These are phyloP conservation scores for Ogataea paraovalis DNA, from an alignment of 805 yeast species.

Conservation along the genomic window DNA sequence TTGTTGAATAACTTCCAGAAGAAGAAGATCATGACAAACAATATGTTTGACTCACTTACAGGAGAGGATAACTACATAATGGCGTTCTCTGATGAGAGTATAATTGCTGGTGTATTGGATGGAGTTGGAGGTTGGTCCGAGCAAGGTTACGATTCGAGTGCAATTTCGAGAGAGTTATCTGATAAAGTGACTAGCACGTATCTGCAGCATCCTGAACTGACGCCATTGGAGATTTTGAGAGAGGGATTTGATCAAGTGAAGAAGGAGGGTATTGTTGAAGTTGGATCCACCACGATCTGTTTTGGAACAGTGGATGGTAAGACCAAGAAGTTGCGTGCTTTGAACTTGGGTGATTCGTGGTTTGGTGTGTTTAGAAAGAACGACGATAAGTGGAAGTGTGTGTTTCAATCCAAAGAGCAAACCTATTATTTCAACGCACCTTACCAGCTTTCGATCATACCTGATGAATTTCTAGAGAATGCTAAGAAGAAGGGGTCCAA, in stretches of 20 bases:
- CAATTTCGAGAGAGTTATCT: constrained; percentile 79
- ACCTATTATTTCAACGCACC: constrained; percentile 91
- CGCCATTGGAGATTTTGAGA: constrained; percentile 47
- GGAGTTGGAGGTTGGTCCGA: constrained; percentile 99
- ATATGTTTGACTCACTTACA: constrained; percentile 47
- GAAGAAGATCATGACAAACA: constrained; percentile 19
- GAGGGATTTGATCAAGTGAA: constrained; percentile 53
- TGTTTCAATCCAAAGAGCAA: constrained; percentile 69
- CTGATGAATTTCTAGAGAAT: constrained; percentile 49
- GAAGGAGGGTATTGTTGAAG: constrained; percentile 58
- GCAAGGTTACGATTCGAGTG: constrained; percentile 84
- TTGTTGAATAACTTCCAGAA: constrained; percentile 25
- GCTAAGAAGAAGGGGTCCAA: constrained; percentile 54
- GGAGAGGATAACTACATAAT: constrained; percentile 77
- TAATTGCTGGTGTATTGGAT: constrained; percentile 82
- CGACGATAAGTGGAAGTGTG: constrained; percentile 36
- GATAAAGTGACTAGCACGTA: constrained; percentile 43
- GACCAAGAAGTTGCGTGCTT: constrained; percentile 51
- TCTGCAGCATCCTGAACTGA: constrained; percentile 19
- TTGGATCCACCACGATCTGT: constrained; percentile 94
- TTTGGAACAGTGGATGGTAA: constrained; percentile 63
- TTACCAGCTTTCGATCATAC: constrained; percentile 82
- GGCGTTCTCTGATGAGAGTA: constrained; percentile 37
- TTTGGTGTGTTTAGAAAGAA: constrained; percentile 70
- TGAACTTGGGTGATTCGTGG: constrained; percentile 95